Base-by-base conservation (phyloP, 192 early-diverging fungal species). In the Coemansia sp. region DNA sequence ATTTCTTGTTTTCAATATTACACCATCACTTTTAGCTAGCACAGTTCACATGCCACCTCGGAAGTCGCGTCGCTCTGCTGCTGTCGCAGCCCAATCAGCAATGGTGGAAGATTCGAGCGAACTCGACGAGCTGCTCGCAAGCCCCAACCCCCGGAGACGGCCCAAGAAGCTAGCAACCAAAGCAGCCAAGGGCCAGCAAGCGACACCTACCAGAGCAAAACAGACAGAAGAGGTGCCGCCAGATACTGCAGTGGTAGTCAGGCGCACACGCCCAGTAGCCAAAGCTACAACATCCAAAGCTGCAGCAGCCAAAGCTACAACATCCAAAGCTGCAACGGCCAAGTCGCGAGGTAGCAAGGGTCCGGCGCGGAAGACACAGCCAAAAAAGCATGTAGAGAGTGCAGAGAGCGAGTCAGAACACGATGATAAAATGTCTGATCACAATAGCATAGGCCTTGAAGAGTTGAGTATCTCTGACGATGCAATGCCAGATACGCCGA, bases 141-240 rank as follows among this genome's bases (percentile, higher is more conserved):
- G 18, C 19, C 47, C 4, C 32, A 29, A 48, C 39, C 54, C 24
- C 63, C 45, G 23, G 22, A 29, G 20, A 18, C 14, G 39, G 20
- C 11, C 22, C 38, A 24, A 43, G 20, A 45, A 43, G 57, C 35
- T 37, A 41, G 57, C 39, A 35, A 18, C 16, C 39, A 16, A 12
- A 23, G 11, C 23, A 24, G 41, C 54, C 14, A 50, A 8, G 37
- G 61, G 59, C 54, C 54, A 37, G 54, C 29, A 35, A 18, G 3
- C 29, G 1, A n/a, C n/a, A 10, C 16, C 47, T 14, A 20, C 29
- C 19, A 27, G 54, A 18, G 56, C 18, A 1, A 23, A 19, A 13
- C 45, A 12, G 62, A 26, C 24, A 1, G 61, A 59, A n/a, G 22
- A 22, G 22, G 62, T 58, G 14, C 72, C 72, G 57, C 72, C 72